A percentile compares a stretch with the other conserved stretches of the same genome.
Conservation (phyloP, 495 filamentous ascomycete species). For the Pyrenopolyporus hunteri region DNA sequence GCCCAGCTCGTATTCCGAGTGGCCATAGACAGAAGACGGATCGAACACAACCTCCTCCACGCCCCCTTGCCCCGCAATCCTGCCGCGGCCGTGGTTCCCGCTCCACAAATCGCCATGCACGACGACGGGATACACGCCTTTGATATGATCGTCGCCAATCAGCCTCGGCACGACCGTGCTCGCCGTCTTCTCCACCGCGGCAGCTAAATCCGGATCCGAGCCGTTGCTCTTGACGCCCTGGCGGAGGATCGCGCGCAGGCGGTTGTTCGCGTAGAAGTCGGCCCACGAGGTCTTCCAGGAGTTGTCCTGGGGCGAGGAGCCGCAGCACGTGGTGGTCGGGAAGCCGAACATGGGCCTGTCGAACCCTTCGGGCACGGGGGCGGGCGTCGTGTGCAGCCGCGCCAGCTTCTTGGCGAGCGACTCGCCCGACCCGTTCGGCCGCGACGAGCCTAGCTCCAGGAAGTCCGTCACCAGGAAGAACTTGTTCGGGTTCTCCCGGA, state of each 20-base stretch:
- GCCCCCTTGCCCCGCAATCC: slow-evolving; percentile 61
- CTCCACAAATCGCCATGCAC: slow-evolving; percentile 93
- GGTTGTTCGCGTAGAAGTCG: slow-evolving; percentile 79
- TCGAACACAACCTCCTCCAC: slow-evolving; percentile 85
- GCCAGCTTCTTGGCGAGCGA: slow-evolving; percentile 78
- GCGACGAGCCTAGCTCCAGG: slow-evolving; percentile 63
- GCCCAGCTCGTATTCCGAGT: slow-evolving; percentile 86
- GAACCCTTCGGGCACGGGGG: slow-evolving; percentile 66
- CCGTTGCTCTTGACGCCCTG: slow-evolving; percentile 67
- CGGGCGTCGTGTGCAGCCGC: slow-evolving; percentile 77
- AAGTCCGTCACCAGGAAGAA: slow-evolving; percentile 85
- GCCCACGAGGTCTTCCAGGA: slow-evolving; percentile 71
- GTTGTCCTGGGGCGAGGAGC: slow-evolving; percentile 82
- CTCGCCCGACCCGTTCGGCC: slow-evolving; percentile 47
- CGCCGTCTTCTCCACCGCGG: slow-evolving; percentile 64
- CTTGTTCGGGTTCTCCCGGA: slow-evolving; percentile 55
- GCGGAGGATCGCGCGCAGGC: slow-evolving; percentile 67
- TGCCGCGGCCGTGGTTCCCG: slow-evolving; percentile 77
- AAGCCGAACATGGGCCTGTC: slow-evolving; percentile 75
- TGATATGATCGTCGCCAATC: slow-evolving; percentile 69
- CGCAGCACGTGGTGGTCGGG: slow-evolving; percentile 81
- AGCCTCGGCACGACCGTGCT: slow-evolving; percentile 71
- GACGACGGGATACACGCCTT: slow-evolving; percentile 70
- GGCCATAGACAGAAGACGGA: slow-evolving; percentile 78
- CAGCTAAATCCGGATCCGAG: slow-evolving; percentile 59